Percentiles rank a stretch among this genome's conserved stretches.
These are phyloP conservation scores for Fusarium piperis DNA, from an alignment of 2,329 filamentous ascomycete genomes.

Conservation along the genomic window DNA sequence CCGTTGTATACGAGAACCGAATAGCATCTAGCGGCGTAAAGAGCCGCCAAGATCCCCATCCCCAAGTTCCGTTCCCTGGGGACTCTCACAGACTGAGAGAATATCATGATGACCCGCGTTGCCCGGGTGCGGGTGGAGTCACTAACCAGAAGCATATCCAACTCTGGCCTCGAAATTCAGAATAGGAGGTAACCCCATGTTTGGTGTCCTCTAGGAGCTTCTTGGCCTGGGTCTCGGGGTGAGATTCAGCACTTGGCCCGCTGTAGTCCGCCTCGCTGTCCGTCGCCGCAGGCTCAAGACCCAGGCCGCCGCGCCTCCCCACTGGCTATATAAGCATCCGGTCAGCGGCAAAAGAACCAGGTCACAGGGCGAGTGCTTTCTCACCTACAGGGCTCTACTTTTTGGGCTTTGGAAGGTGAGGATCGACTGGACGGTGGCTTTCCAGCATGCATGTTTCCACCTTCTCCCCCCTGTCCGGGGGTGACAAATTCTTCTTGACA, in stretches of 20 bases:
- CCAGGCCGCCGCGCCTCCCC: background rate
- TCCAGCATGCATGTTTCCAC: constrained; percentile 19
- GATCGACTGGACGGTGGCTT: constrained; percentile 10
- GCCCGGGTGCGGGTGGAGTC: background rate
- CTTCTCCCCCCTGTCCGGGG: constrained; percentile 10
- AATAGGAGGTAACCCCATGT: background rate
- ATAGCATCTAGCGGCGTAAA: background rate
- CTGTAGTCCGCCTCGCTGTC: background rate
- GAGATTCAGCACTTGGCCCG: background rate
- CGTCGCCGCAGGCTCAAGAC: background rate
- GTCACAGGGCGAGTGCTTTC: background rate
- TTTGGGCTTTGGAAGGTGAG: constrained; percentile 13
- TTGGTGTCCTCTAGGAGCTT: background rate
- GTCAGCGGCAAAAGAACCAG: background rate
- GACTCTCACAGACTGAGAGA: background rate
- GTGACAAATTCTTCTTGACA: constrained; percentile 6
- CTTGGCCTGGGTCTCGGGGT: background rate
- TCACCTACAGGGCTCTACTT: background rate
- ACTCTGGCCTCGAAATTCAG: background rate
- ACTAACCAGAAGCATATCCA: background rate
- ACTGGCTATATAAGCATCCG: background rate
- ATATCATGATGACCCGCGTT: background rate
- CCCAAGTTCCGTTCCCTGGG: background rate
- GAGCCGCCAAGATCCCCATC: too few species aligned
- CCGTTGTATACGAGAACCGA: background rate